Percentiles rank a stretch among this genome's conserved stretches.
Conservation (phyloP, 805 yeast genomes). For the Teunomyces aglyptinius region DNA sequence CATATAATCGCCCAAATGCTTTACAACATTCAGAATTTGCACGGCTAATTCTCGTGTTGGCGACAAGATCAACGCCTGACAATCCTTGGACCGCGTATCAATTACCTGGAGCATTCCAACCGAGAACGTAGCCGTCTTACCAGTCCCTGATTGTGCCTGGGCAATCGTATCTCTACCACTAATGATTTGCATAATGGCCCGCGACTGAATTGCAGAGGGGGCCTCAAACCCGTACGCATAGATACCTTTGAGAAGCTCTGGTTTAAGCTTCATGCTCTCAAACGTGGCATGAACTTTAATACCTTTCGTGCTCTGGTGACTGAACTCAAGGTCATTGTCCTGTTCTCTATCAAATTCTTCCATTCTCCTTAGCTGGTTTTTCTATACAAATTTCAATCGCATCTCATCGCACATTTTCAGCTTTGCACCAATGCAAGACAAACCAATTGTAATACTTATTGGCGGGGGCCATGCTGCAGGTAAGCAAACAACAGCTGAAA, state of each 20-base stretch:
- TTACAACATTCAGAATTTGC: conserved; percentile 92
- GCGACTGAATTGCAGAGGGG: conserved; percentile 79
- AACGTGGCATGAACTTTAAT: conserved; percentile 50
- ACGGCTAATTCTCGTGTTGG: conserved; percentile 97
- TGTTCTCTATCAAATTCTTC: conserved; percentile 59
- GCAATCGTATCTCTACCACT: conserved; percentile 72
- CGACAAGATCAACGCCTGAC: conserved; percentile 92
- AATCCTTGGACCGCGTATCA: conserved; percentile 66
- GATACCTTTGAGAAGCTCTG: conserved; percentile 47
- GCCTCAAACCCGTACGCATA: conserved; percentile 79
- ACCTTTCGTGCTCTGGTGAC: conserved; percentile 47
- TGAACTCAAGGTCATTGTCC: conserved; percentile 60
- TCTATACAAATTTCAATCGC: not conserved
- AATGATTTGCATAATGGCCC: conserved; percentile 78
- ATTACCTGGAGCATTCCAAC: conserved; percentile 72
- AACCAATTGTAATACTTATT: conserved; percentile 42
- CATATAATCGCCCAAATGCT: conserved; percentile 87
- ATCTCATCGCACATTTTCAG: conserved; percentile 1
- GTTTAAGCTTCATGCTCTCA: conserved; percentile 42
- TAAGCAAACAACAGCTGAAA: conserved; percentile 36
- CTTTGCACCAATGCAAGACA: conserved; percentile 6
- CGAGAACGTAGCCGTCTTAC: conserved; percentile 85
- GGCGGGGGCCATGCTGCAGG: conserved; percentile 69
- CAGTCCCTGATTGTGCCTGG: conserved; percentile 89
- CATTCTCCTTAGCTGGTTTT: conserved; percentile 17